phyloP scores from a whole-genome alignment of 176 grass and related monocot genomes.

The Oryza coarctata region DNA sequence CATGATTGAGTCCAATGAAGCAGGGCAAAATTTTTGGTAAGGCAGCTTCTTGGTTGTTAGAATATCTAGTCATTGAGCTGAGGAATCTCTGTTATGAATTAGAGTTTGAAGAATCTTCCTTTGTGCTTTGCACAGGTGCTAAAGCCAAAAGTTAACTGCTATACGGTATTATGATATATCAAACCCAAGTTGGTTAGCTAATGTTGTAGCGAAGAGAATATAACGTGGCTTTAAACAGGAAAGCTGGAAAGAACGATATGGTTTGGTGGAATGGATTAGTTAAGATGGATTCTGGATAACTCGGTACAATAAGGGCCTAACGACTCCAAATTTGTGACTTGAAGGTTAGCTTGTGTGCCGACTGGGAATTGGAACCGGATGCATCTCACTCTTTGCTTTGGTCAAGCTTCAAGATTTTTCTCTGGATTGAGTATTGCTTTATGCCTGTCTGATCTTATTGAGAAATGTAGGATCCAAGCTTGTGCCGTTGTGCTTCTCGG shows the following conservation, averaged over 20 bases:
- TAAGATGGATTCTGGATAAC: background rate
- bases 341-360: background rate
- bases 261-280: background rate
- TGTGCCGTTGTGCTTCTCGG: background rate
- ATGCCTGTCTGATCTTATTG: background rate
- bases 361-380: background rate
- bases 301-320: background rate
- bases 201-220: background rate
- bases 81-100: background rate
- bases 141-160: background rate
- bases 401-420: background rate
- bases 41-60: constrained; percentile 37
- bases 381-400: constrained; percentile 8
- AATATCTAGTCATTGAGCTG: background rate
- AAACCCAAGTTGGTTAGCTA: constrained; percentile 16
- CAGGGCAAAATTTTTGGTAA: constrained; percentile 30
- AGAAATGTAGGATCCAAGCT: no score
- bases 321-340: background rate
- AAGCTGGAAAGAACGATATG: background rate
- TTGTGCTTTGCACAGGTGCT: constrained; percentile 25
- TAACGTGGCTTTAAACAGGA: background rate
- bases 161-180: background rate
- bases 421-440: background rate
- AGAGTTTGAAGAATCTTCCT: constrained; percentile 9
- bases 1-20: constrained; percentile 35